A percentile compares a stretch with the other conserved stretches of the same genome.
phyloP scores from a whole-genome alignment of 1,139 yeast genomes.

The Meyerozyma sp. region DNA sequence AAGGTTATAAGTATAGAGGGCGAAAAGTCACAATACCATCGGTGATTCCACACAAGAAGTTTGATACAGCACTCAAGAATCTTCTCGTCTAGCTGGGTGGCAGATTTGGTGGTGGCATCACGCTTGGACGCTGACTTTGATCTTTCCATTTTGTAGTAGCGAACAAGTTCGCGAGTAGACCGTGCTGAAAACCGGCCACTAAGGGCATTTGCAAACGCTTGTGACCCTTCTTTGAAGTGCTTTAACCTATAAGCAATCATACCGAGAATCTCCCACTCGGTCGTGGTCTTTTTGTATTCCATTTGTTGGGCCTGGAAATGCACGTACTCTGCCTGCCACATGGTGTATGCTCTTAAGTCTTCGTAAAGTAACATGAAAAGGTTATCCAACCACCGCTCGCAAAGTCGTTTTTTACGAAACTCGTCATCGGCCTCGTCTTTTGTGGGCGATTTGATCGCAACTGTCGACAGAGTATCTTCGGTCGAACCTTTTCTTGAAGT shows the following conservation, averaged over 20 bases:
- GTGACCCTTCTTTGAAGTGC: constrained; percentile 73
- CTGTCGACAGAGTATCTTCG: constrained; percentile 4
- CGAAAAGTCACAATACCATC: constrained; percentile 94
- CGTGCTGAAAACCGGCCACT: constrained; percentile 76
- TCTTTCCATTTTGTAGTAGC: constrained; percentile 51
- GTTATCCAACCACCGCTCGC: constrained; percentile 94
- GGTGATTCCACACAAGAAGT: constrained; percentile 88
- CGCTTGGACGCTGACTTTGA: constrained; percentile 30
- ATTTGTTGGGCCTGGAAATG: constrained; percentile 66
- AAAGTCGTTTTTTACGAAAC: constrained; percentile 70
- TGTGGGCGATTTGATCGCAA: constrained; percentile 21
- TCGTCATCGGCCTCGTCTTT: constrained; percentile 21
- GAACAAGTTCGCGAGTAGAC: constrained; percentile 70
- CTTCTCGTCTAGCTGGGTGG: constrained; percentile 50
- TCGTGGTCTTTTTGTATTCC: constrained; percentile 70
- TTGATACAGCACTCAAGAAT: constrained; percentile 70
- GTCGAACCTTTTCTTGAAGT: constrained; percentile 8
- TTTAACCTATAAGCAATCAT: constrained; percentile 72
- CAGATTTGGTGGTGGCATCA: constrained; percentile 27
- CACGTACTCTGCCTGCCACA: constrained; percentile 84
- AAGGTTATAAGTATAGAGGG: constrained; percentile 56
- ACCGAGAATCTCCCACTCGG: constrained; percentile 94
- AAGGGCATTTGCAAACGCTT: constrained; percentile 77
- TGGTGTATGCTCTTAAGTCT: constrained; percentile 77
- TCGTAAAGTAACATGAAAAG: constrained; percentile 83